Base-by-base conservation (phyloP, 371 early-diverging fungal genomes). In the Mucor indicus region DNA sequence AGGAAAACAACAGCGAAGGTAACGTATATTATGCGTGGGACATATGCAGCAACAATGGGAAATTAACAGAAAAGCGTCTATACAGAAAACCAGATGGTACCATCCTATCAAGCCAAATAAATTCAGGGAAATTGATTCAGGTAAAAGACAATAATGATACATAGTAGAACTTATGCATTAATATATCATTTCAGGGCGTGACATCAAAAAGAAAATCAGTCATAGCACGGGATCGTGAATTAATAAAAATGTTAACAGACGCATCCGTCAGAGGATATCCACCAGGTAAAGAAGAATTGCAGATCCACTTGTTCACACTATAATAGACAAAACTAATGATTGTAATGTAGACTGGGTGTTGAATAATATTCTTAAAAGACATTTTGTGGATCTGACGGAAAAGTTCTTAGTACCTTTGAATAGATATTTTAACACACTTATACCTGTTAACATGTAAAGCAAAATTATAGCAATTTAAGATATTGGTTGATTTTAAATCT, bases 351-450 rank as follows among this genome's bases (percentile, higher is more conserved):
- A 74, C 25, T 85, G 87, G 76, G 57, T 84, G 25, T 64, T 96
- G 29, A 91, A 96, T 69, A 95, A 98, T 64, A 84, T 85, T 49
- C 67, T 98, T 30, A 78, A 96, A 30, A 75, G 93, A 42, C 89
- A 98, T 64, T 96, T 96, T 80, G 80, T 89, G 7, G 94, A 93
- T 37, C 66, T 98, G 30, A 93, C 97, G 1, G 95, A 92, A 47
- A 81, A 89, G 64, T 96, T 98, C 59, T 61, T 98, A 51, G 91
- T 86, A 16, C 98, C 98, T 13, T 69, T 98, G 33, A 90, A 95
- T 62, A 83, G 93, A 30, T 91, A 96, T 63, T 94, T 94, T 67
- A 85, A 89, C 44, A 88, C 91, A 3, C 62, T 95, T 40, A 80
- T 95, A 19, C 92, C 95, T 30, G 59, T 46, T 20, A 60, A 75